Base-by-base conservation (phyloP, 2,329 filamentous ascomycete species). In the Parastagonospora nodorum region DNA sequence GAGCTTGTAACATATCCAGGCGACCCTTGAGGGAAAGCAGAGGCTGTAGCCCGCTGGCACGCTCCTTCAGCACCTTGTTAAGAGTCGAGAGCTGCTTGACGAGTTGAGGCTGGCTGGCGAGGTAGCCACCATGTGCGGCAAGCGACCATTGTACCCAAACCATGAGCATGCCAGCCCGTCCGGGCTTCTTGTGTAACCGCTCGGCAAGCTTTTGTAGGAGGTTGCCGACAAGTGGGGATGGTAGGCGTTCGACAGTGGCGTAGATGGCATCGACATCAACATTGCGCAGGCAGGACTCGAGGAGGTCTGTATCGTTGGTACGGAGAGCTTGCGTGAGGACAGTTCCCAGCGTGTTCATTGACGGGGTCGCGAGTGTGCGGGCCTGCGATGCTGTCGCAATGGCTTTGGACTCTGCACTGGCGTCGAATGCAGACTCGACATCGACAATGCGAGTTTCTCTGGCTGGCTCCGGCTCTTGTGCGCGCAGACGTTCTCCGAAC, bases 91-190 rank as follows among this genome's bases (percentile, higher is more conserved):
- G 83, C 69, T 88, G 87, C 67, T 87, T 86, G 61, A 94, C 82
- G 32, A 96, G 81, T 57, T 92, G 88, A n/a, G 89, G 86, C 72
- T 96, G 90, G 29, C 88, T 88, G 9, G 92, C 90, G 43, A 99
- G 81, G 45, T 92, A 92, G 58, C 93, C 94, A 60, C 94, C 94
- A 69, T 99, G 94, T 1, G 90, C 88, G 30, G 97, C 86, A 47
- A 97, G 84, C 1, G 91, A 93, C 90, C 92, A 96, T 75, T 97
- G 92, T 37, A 97, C 89, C 92, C 94, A 99, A 12, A 89, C 85
- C 83, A 97, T 92, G 29, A 99, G 84, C 68, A 88, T 90, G 44
- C 92, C 92, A 11, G 94, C 93, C 47, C 94, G 85, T 3, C 93
- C 94, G 1, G 94, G 94, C 38, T 91, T 86, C 60, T 88, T 85